These are phyloP conservation scores for Middelhovenomyces tepae DNA, from an alignment of 805 yeast genomes.

Conservation along the genomic window DNA sequence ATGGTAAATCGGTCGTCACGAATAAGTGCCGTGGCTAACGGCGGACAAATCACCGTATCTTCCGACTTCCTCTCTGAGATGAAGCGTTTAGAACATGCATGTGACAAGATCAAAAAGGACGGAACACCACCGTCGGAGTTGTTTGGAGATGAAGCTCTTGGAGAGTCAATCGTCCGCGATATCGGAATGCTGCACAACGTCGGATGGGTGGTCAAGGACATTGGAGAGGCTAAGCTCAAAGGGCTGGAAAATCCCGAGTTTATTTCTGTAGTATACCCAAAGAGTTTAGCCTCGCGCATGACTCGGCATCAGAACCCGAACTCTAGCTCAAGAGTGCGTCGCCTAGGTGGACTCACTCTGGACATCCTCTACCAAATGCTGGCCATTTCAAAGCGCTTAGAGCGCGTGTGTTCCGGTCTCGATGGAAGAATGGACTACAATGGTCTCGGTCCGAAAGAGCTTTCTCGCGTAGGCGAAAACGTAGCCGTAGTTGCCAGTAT, in stretches of 20 bases:
- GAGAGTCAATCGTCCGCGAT: constrained; percentile 57
- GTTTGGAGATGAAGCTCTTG: constrained; percentile 38
- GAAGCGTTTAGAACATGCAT: constrained; percentile 32
- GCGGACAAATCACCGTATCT: constrained; percentile 92
- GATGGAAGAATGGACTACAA: no score
- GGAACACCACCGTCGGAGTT: constrained; percentile 30
- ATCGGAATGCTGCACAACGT: constrained; percentile 52
- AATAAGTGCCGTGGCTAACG: constrained; percentile 90
- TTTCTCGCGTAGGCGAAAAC: constrained; percentile 10
- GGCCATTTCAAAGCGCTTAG: constrained; percentile 17
- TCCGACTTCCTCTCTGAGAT: constrained; percentile 73
- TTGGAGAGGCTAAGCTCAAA: constrained; percentile 85
- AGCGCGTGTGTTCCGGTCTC: constrained; percentile 16
- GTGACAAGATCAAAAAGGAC: constrained; percentile 24
- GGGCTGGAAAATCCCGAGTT: constrained; percentile 91
- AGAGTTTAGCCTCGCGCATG: constrained; percentile 45
- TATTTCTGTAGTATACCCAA: constrained; percentile 72
- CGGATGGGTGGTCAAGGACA: constrained; percentile 57
- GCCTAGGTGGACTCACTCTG: constrained; percentile 13
- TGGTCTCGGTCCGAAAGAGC: constrained; percentile 5
- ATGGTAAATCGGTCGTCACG: constrained; percentile 95
- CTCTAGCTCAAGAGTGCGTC: constrained; percentile 3
- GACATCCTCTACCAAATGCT: constrained; percentile 13
- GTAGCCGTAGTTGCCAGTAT: background rate
- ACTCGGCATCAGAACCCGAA: constrained; percentile 4